Conservation (phyloP, 129 eudicot genomes). For the Saussurea involucrata region DNA sequence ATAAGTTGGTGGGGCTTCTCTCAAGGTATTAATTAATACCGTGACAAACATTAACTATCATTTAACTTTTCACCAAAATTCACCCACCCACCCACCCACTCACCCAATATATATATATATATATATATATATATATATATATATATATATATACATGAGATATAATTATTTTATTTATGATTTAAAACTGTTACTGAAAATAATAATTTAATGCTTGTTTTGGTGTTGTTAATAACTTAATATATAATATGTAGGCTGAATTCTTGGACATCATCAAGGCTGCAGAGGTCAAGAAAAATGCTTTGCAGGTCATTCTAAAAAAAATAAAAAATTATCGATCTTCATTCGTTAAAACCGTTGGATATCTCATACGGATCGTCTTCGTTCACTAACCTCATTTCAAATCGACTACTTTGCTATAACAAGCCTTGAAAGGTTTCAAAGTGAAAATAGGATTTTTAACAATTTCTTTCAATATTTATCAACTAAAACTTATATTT, state of each 20-base stretch:
- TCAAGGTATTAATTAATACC: constrained; percentile 38
- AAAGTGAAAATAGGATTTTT: too few species aligned
- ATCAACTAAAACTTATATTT: too few species aligned
- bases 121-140: too few species aligned
- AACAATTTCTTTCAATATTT: too few species aligned
- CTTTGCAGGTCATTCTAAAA: not conserved
- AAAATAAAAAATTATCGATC: not conserved
- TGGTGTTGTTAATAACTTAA: not conserved
- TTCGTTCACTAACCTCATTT: too few species aligned
- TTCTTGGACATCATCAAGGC: constrained; percentile 69
- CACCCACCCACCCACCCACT: not conserved
- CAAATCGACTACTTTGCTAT: too few species aligned
- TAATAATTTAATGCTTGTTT: not conserved
- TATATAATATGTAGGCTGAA: constrained; percentile 53
- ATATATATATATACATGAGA: too few species aligned
- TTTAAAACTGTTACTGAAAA: not conserved
- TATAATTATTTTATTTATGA: too few species aligned
- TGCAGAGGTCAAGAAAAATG: constrained; percentile 38
- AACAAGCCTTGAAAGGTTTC: too few species aligned
- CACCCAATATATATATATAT: too few species aligned
- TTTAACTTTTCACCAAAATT: not conserved
- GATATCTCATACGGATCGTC: not conserved
- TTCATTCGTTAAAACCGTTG: not conserved
- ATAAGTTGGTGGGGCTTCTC: constrained; percentile 76
- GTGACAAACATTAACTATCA: not conserved